Evolutionary conservation across 2,329 filamentous ascomycete species (phyloP), one percentile per base, ranked within the genome.

Genomic region (Fusarium xylarioides): DNA sequence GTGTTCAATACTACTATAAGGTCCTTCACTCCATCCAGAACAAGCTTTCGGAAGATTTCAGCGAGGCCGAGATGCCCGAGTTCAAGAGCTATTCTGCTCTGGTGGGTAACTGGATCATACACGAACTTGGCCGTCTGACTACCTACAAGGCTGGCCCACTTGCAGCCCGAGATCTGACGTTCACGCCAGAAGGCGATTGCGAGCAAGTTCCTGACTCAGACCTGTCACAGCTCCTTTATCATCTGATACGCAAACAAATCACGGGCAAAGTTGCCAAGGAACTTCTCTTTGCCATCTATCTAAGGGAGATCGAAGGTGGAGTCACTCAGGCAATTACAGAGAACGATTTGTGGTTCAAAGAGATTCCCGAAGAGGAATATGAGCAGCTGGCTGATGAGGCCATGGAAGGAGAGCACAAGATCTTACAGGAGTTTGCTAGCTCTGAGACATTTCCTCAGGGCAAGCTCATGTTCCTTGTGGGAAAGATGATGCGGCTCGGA

Each of bases 1-100:
- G 95, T 46, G 83, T 96, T 8, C 91, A 97, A 74, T 98, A 95
- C 81, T 97, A 95, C 78, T 91, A 92, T 78, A 87, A 89, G 32
- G 89, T 94, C 0, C 85, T 93, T 3, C 84, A 86, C 6, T 79
- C 80, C 3, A 77, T 91, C 2, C 80, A 84, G 52, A 66, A 76
- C 8, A 77, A 76, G 57, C 54, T 81, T 56, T 76, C 59, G 44
- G 72, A 62, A 10, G 76, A 80, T 30, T 55, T 71, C 3, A 66
- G 59, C 10, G 57, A 70, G 28, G 35, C 43, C 16, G 70, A 68
- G n/a, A 58, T 70, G 19, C 74, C 77, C 3, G 76, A 81, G 9
- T 66, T 81, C 44, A 81, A 82, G 40, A 77, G 73, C 2, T 83
- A 85, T 61, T 85, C 86, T 15, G 81, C 83, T 9, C 80, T 91